These are phyloP conservation scores for Cercospora brassicicola DNA, from an alignment of 2,329 filamentous ascomycete species.

Conservation along the genomic window DNA sequence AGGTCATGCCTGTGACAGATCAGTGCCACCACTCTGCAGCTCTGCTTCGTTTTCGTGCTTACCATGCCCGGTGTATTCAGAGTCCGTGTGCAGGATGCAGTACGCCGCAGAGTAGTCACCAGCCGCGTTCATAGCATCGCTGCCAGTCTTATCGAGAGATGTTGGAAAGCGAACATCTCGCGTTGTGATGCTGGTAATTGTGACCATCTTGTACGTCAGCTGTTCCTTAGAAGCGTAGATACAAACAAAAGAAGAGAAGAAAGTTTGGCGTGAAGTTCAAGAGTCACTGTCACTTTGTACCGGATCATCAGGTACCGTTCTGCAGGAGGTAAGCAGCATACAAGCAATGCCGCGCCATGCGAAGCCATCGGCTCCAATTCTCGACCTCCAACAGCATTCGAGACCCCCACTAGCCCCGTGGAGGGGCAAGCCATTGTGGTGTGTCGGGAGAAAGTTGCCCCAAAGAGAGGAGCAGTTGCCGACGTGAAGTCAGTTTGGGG, in stretches of 20 bases:
- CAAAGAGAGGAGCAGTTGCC: slow-evolving; percentile 7
- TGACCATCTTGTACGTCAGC: slow-evolving; percentile 43
- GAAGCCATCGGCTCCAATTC: slow-evolving; percentile 14
- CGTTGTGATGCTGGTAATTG: slow-evolving; percentile 49
- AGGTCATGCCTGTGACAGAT: slow-evolving; percentile 63
- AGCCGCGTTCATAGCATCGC: slow-evolving; percentile 93
- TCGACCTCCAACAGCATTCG: background rate
- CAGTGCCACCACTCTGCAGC: too few species aligned
- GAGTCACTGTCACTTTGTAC: background rate
- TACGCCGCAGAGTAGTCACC: slow-evolving; percentile 94
- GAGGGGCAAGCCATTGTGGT: background rate
- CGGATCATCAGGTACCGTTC: slow-evolving; percentile 14
- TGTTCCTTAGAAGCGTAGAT: background rate
- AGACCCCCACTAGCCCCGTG: slow-evolving; percentile 9
- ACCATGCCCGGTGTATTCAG: slow-evolving; percentile 66
- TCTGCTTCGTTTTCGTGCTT: too few species aligned
- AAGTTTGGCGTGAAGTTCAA: background rate
- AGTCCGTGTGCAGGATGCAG: slow-evolving; percentile 83
- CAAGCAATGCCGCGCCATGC: slow-evolving; percentile 18
- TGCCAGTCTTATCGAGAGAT: slow-evolving; percentile 94
- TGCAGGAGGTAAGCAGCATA: slow-evolving; percentile 1
- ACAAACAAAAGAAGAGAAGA: background rate
- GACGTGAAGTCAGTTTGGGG: slow-evolving; percentile 10
- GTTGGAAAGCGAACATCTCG: slow-evolving; percentile 60
- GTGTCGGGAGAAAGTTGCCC: slow-evolving; percentile 9